These are phyloP conservation scores for Lyophyllum decastes DNA, from an alignment of 768 basidiomycete species.

Conservation along the genomic window DNA sequence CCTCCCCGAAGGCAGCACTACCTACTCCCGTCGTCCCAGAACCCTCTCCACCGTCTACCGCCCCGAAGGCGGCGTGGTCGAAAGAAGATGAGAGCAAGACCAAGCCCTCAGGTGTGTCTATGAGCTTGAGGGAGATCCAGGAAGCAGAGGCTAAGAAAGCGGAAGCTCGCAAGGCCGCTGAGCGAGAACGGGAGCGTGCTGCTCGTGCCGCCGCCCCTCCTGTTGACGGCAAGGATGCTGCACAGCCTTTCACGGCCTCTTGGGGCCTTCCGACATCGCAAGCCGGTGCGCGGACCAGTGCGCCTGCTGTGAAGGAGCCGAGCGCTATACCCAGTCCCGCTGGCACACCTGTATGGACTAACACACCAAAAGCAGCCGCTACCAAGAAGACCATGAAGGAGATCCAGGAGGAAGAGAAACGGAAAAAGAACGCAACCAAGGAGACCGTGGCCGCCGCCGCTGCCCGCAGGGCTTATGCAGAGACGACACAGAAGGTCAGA, in stretches of 20 bases:
- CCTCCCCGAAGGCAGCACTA: constrained; percentile 15
- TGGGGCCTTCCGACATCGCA: constrained; percentile 92
- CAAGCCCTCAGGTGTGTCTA: constrained; percentile 41
- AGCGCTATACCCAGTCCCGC: constrained; percentile 29
- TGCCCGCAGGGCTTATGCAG: constrained; percentile 76
- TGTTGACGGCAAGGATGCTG: constrained; percentile 49
- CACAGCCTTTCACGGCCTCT: constrained; percentile 65
- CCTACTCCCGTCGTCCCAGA: constrained; percentile 17
- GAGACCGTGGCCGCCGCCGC: constrained; percentile 54
- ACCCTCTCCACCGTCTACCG: constrained; percentile 24
- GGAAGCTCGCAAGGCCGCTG: constrained; percentile 73
- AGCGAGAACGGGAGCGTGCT: constrained; percentile 69
- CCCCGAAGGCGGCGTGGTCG: constrained; percentile 61
- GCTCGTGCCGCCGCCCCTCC: constrained; percentile 46
- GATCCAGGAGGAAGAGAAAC: constrained; percentile 93
- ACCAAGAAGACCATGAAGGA: constrained; percentile 96
- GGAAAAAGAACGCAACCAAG: constrained; percentile 68
- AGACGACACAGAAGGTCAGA: constrained; percentile 72
- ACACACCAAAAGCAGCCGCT: constrained; percentile 49
- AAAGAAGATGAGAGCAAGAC: constrained; percentile 68
- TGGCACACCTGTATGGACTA: constrained; percentile 73
- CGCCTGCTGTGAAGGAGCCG: constrained; percentile 42
- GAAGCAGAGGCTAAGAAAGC: constrained; percentile 85
- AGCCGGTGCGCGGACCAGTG: constrained; percentile 52
- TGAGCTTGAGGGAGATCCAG: constrained; percentile 92